These are phyloP conservation scores for Eimeria falciformis DNA, from an alignment of 169 alveolate species.

Conservation along the genomic window DNA sequence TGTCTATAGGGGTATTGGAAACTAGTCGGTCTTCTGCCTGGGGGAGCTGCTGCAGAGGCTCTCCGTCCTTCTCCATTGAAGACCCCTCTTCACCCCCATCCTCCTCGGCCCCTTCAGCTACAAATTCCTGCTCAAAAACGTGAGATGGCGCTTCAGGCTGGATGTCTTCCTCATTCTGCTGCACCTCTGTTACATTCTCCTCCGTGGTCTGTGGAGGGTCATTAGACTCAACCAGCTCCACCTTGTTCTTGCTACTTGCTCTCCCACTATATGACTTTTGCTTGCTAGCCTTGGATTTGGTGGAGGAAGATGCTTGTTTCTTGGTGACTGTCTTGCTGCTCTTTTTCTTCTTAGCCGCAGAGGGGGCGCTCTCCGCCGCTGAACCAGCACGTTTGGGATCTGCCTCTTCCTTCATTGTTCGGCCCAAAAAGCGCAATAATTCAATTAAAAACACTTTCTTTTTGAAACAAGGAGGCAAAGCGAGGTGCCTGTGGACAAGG, in stretches of 20 bases:
- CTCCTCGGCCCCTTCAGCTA: neutral
- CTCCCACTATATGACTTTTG: constrained; percentile 2
- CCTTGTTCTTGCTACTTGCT: neutral
- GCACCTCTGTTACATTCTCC: neutral
- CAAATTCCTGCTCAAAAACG: neutral
- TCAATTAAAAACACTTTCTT: no score
- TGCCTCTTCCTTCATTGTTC: constrained; percentile 58
- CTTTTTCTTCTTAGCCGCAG: constrained; percentile 37
- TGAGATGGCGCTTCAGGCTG: neutral
- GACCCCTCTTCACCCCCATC: neutral
- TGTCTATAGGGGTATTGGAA: neutral
- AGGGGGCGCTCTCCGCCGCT: neutral
- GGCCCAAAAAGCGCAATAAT: neutral
- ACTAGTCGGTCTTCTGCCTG: neutral
- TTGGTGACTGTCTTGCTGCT: neutral
- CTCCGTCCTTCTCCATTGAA: neutral
- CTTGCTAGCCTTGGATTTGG: constrained; percentile 33
- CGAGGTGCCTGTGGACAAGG: neutral
- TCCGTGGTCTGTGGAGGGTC: neutral
- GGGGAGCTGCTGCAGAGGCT: neutral
- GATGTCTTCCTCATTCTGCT: neutral
- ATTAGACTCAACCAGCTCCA: neutral
- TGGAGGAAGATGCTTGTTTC: constrained; percentile 38
- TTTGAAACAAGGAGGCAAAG: no score
- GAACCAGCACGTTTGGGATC: constrained; percentile 8